Evolutionary conservation across 2,329 filamentous ascomycete species (phyloP).

Genomic region (Botrytis porri): DNA sequence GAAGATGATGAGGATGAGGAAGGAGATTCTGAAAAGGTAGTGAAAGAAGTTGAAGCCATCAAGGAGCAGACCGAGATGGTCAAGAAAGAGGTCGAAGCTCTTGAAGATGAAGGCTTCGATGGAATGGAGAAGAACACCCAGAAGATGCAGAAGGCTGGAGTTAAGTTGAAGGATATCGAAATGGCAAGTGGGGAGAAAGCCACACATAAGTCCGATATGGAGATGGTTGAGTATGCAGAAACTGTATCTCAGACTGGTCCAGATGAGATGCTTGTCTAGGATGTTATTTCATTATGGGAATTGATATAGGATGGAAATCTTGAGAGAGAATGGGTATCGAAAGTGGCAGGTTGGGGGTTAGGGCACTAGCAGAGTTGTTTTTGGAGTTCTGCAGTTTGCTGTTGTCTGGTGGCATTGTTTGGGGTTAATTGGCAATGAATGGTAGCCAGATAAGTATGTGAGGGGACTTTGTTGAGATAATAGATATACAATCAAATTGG

Average conservation of each 20-base stretch:
- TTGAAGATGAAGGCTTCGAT: neutral
- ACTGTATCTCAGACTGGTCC: neutral
- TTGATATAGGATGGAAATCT: neutral
- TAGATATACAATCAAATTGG: neutral
- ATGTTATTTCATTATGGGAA: neutral
- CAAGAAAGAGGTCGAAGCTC: neutral
- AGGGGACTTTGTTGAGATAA: neutral
- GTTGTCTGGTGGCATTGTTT: neutral
- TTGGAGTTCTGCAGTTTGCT: neutral
- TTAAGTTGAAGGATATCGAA: conserved; percentile 11
- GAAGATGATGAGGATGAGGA: neutral
- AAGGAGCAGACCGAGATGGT: neutral
- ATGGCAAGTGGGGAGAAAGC: conserved; percentile 4
- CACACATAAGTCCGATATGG: neutral
- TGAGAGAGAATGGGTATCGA: no score
- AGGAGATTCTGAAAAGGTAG: neutral
- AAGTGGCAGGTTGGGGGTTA: neutral
- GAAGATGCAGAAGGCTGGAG: neutral
- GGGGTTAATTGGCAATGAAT: neutral
- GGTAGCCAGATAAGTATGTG: neutral
- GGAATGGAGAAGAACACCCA: neutral
- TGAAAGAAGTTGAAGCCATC: neutral
- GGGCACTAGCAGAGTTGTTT: neutral
- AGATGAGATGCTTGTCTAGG: neutral
- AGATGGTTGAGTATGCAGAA: conserved; percentile 1